Evolutionary conservation across 768 basidiomycete species (phyloP), one percentile per base, ranked within the genome.

Genomic region (Trametes cingulata): DNA sequence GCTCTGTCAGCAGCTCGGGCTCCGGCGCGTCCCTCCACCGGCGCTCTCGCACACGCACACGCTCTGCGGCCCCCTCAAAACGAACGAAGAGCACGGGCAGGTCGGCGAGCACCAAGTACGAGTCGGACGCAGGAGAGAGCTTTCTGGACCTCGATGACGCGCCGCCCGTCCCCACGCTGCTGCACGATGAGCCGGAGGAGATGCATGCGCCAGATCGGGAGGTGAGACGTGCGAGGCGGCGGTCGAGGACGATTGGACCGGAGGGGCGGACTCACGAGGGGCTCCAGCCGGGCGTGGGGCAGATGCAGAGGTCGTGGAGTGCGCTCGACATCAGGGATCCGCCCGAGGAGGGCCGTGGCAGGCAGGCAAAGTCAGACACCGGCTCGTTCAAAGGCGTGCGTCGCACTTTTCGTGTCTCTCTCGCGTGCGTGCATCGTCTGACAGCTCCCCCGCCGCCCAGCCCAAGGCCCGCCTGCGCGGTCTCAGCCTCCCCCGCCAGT

Each of bases 391-490:
- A 59, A 54, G 63, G 61, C 45, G 69, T 71, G 53, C 53, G 69
- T 68, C 41, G 27, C 22, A 13, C 15, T 33, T n/a, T 39, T n/a
- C n/a, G 20, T 33, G 27, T 41, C 42, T 53, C 43, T 24, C 35
- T 40, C 52, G 46, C 19, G n/a, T 24, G 40, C 37, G 40, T 25
- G 20, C 47, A 39, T 49, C 47, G 37, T 33, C 29, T 33, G 29
- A 33, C 29, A 50, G n/a, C n/a, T n/a, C n/a, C n/a, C n/a, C 35
- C 47, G 12, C n/a, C 22, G 37, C 47, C 24, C 59, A 78, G 77
- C 46, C 67, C 36, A 76, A 76, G 67, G 66, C 67, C 51, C 76
- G 73, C 45, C 60, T 64, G 36, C 75, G 78, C 15, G 68, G 67
- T 25, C 57, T 65, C 66, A 75, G 73, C 55, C 65, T 69, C 10